Conservation (phyloP, 768 basidiomycete species). For the Panaeolus papilionaceus region DNA sequence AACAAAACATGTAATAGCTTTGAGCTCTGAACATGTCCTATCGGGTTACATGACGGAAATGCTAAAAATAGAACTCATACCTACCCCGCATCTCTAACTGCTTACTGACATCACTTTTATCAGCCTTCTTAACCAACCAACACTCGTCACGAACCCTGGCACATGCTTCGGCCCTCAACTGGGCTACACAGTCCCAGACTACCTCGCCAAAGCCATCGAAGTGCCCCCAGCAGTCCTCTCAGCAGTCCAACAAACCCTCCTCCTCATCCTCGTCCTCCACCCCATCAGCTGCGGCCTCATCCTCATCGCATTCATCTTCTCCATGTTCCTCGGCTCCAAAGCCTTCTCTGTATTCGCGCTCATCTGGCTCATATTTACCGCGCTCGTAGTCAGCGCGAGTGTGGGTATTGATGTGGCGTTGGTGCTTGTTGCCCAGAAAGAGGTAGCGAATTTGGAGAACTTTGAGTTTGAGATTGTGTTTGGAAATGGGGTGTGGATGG, state of each 20-base stretch:
- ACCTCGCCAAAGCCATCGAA: slow-evolving; percentile 46
- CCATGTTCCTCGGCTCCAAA: slow-evolving; percentile 67
- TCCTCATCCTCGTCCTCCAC: slow-evolving; percentile 70
- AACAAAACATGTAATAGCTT: too few species aligned
- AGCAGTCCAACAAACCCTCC: slow-evolving; percentile 54
- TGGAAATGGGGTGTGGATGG: slow-evolving; percentile 80
- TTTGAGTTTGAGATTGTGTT: slow-evolving; percentile 54
- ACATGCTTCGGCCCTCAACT: slow-evolving; percentile 68
- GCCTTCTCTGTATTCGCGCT: slow-evolving; percentile 61
- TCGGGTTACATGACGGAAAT: too few species aligned
- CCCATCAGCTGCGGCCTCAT: slow-evolving; percentile 68
- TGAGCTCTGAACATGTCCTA: too few species aligned
- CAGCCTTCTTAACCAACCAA: slow-evolving; percentile 38
- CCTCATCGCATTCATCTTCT: slow-evolving; percentile 54
- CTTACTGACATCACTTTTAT: slow-evolving; percentile 31
- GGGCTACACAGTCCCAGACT: slow-evolving; percentile 69
- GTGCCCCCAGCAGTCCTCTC: slow-evolving; percentile 51
- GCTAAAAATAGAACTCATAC: slow-evolving; percentile 2
- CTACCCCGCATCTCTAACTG: slow-evolving; percentile 21
- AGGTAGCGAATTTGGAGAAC: slow-evolving; percentile 45
- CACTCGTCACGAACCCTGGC: slow-evolving; percentile 44
- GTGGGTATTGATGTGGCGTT: slow-evolving; percentile 70
- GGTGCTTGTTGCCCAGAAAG: slow-evolving; percentile 54
- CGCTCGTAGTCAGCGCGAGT: slow-evolving; percentile 58
- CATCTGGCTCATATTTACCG: slow-evolving; percentile 60